Conservation (phyloP, 345 rosid species). For the Clarkia xantiana region DNA sequence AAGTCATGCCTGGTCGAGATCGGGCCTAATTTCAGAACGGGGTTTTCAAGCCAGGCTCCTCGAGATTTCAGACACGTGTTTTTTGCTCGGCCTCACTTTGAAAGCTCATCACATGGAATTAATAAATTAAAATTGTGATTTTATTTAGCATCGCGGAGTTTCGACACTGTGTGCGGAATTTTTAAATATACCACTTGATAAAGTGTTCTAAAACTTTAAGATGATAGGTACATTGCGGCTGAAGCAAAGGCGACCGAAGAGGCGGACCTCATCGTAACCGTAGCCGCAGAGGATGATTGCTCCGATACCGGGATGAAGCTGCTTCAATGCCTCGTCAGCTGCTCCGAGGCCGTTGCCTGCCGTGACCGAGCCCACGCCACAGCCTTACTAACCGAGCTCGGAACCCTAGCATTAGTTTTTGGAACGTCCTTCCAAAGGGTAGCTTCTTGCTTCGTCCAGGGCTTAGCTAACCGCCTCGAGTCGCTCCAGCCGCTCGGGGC, state of each 20-base stretch:
- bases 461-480: constrained; percentile 34
- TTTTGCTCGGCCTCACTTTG: too few species aligned
- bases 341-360: constrained; percentile 64
- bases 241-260: constrained; percentile 15
- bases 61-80: too few species aligned
- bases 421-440: constrained; percentile 55
- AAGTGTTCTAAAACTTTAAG: too few species aligned
- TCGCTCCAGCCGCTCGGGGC: constrained; percentile 35
- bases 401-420: constrained; percentile 32
- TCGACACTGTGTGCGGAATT: too few species aligned
- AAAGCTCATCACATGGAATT: too few species aligned
- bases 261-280: constrained; percentile 2
- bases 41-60: too few species aligned
- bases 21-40: too few species aligned
- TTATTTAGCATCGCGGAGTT: too few species aligned
- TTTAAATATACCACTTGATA: too few species aligned
- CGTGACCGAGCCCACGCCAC: constrained; percentile 46
- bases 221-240: constrained; percentile 26
- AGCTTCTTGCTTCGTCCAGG: constrained; percentile 60
- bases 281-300: constrained; percentile 16
- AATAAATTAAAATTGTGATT: too few species aligned
- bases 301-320: constrained; percentile 34
- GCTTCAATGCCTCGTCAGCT: constrained; percentile 41
- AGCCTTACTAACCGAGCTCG: constrained; percentile 33
- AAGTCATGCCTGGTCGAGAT: too few species aligned